Conservation (phyloP, 345 rosid genomes). For the Euphorbia lathyris region DNA sequence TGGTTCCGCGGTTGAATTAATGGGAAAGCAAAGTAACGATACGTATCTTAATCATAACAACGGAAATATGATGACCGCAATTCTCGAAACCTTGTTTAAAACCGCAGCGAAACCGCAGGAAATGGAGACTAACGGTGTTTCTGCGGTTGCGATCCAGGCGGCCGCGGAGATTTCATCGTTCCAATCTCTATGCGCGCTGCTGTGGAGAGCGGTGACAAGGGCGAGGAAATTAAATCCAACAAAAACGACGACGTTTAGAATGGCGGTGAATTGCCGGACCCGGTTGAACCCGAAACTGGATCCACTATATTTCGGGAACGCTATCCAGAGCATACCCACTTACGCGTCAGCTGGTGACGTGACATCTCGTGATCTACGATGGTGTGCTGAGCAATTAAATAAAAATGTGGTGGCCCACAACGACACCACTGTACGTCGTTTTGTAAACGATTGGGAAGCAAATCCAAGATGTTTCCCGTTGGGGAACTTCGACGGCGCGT, state of each 20-base stretch:
- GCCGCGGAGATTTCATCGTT: conserved; percentile 75
- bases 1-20: conserved; percentile 48
- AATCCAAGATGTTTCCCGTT: conserved; percentile 79
- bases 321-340: conserved; percentile 86
- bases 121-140: conserved; percentile 20
- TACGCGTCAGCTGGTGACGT: conserved; percentile 71
- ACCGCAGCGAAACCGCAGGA: conserved; percentile 28
- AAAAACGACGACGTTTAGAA: conserved; percentile 71
- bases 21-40: conserved; percentile 72
- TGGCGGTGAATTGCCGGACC: conserved; percentile 90
- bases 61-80: conserved; percentile 32
- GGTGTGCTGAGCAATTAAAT: conserved; percentile 78
- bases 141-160: not conserved
- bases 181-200: conserved; percentile 67
- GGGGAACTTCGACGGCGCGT: conserved; percentile 86
- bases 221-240: conserved; percentile 60
- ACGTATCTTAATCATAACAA: conserved; percentile 23
- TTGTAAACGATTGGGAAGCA: conserved; percentile 62
- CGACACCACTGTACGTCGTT: conserved; percentile 43
- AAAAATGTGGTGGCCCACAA: conserved; percentile 54
- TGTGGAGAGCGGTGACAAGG: conserved; percentile 85
- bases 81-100: conserved; percentile 37
- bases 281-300: conserved; percentile 67
- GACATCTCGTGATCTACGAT: conserved; percentile 59
- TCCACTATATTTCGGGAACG: conserved; percentile 82